Percentiles rank a stretch among this genome's conserved stretches.
Conservation (phyloP, 208 protist species). For the Acanthamoeba culbertsoni region DNA sequence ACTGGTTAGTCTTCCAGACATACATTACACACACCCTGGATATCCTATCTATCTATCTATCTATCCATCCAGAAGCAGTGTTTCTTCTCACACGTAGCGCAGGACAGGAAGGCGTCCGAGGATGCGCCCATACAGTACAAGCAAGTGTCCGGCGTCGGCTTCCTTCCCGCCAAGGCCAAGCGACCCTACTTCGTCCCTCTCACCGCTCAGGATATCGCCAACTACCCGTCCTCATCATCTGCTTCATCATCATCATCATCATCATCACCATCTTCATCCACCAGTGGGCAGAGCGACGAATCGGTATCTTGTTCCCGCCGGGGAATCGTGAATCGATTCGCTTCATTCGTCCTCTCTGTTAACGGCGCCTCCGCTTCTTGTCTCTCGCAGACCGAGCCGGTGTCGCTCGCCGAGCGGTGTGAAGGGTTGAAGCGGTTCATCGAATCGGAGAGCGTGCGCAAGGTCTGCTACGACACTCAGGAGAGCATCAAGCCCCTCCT, state of each 20-base stretch:
- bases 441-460: not conserved
- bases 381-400: not conserved
- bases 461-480: conserved; percentile 27
- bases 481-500: conserved; percentile 26
- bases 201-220: not conserved
- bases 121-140: conserved; percentile 15
- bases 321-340: not conserved
- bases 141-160: not conserved
- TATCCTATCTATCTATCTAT: too few relatives aligned
- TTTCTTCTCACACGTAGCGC: not conserved
- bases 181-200: not conserved
- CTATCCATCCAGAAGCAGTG: not conserved
- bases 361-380: too few relatives aligned
- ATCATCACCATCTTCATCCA: not conserved
- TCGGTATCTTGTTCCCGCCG: not conserved
- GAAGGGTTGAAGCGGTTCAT: not conserved
- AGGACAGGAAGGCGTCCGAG: conserved; percentile 18
- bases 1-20: too few relatives aligned
- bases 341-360: not conserved
- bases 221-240: not conserved
- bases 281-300: not conserved
- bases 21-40: too few relatives aligned
- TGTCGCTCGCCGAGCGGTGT: not conserved
- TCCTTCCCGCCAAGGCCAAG: conserved; percentile 17
- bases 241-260: not conserved